Evolutionary conservation across 768 basidiomycete species (phyloP), one percentile per base, ranked within the genome.

Genomic region (Vishniacozyma victoriae): DNA sequence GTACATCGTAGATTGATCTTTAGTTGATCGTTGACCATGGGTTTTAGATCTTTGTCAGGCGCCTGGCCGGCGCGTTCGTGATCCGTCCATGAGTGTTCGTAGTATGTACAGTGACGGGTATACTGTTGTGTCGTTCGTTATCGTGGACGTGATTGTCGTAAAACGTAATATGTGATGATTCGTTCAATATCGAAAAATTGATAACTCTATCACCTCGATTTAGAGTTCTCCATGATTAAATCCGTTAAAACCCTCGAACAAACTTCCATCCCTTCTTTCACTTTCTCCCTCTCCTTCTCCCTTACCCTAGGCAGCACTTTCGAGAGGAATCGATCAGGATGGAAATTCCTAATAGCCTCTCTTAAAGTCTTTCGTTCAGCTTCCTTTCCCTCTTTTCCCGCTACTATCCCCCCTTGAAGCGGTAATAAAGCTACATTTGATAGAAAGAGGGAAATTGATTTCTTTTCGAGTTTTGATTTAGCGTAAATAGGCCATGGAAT

Each of bases 281-380:
- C 72, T 26, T 20, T 19, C 25, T 60, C 68, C 42, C 38, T 55
- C 29, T 71, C 72, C 25, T 35, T 38, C 14, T 62, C 62, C 27
- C 41, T 52, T 3, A 72, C 69, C 35, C 57, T 42, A 4, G 39
- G 43, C 24, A 71, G 46, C 18, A 66, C 57, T 27, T 65, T 38
- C 4, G 58, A 51, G 37, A 67, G 53, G 49, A 74, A 74, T 18
- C 70, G 52, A 59, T 74, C 73, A 1, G 73, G 73, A 49, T 74
- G 73, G 41, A 71, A 73, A 18, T 55, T 51, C 47, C 86, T 68
- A 36, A 87, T 67, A 0, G 82, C 80, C 40, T 75, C 76, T 26
- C 84, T 76, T 5, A 86, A 70, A 33, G 78, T 73, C 36, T 81
- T 80, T 69, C 76, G 79, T 0, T 55, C 70, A 24, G 72, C 75